phyloP scores from a whole-genome alignment of 768 basidiomycete genomes.

The Boletellus emodensis region DNA sequence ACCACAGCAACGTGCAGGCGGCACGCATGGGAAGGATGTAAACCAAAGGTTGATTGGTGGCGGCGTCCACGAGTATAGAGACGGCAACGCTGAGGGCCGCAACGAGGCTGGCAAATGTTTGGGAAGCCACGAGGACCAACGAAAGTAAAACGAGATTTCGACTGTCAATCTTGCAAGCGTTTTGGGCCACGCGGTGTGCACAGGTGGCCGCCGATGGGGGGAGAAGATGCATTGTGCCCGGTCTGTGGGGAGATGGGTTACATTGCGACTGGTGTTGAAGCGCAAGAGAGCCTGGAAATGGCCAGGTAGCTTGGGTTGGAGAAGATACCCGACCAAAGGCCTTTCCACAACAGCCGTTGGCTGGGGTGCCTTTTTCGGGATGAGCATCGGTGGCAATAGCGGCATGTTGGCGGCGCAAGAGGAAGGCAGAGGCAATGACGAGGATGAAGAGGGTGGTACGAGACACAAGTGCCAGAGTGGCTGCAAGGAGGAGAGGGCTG shows the following conservation, averaged over 20 bases:
- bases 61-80: constrained; percentile 4
- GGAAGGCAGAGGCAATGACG: constrained; percentile 6
- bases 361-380: constrained; percentile 14
- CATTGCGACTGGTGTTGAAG: constrained; percentile 2
- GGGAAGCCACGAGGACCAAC: constrained; percentile 16
- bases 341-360: constrained; percentile 1
- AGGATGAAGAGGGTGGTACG: constrained; percentile 19
- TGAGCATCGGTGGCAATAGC: neutral
- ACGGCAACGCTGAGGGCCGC: constrained; percentile 21
- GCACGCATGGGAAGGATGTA: constrained; percentile 20
- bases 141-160: neutral
- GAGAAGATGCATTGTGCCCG: neutral
- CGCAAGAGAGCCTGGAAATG: constrained; percentile 29
- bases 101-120: constrained; percentile 21
- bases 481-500: constrained; percentile 24
- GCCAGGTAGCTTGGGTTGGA: constrained; percentile 30
- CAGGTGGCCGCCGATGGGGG: constrained; percentile 3
- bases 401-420: constrained; percentile 1
- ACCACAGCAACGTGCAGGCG: constrained; percentile 24
- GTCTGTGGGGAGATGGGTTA: neutral
- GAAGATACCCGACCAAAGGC: constrained; percentile 23
- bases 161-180: neutral
- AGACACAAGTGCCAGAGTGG: constrained; percentile 21
- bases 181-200: neutral
- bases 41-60: neutral